phyloP scores from a whole-genome alignment of 495 filamentous ascomycete genomes.

The Xylaria palmicola region DNA sequence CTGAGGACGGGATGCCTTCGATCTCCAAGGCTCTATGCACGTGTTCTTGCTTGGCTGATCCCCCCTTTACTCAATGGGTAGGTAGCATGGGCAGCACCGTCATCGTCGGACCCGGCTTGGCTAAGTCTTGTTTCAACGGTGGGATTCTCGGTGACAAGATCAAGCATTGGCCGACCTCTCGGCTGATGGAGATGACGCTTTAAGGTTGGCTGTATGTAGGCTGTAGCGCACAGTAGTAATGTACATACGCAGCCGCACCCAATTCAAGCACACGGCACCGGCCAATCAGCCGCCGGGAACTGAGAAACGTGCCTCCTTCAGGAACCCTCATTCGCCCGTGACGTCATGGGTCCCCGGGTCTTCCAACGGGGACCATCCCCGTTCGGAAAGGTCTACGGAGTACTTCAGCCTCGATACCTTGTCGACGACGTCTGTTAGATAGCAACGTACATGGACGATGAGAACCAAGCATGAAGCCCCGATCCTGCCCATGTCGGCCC shows the following conservation, averaged over 20 bases:
- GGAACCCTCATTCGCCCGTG: slow-evolving; percentile 31
- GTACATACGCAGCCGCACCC: neutral
- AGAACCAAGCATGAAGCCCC: neutral
- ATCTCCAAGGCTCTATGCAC: too few relatives aligned
- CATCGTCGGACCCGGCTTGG: slow-evolving; percentile 20
- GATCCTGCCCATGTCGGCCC: neutral
- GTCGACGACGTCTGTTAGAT: neutral
- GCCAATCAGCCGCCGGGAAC: neutral
- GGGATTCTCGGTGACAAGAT: slow-evolving; percentile 18
- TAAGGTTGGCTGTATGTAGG: too few relatives aligned
- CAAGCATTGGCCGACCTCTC: neutral
- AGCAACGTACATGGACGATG: neutral
- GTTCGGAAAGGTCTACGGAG: neutral
- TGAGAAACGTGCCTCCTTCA: slow-evolving; percentile 26
- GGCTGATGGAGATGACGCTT: neutral
- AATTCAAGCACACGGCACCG: neutral
- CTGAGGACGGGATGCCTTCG: too few relatives aligned
- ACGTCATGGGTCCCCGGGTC: neutral
- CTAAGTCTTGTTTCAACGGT: slow-evolving; percentile 26
- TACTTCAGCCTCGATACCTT: neutral
- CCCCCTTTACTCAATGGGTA: slow-evolving; percentile 1
- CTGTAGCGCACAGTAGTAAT: neutral
- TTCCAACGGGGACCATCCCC: neutral
- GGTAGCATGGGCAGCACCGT: slow-evolving; percentile 15
- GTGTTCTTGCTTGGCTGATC: slow-evolving; percentile 5